These are phyloP conservation scores for Debaryomyces hansenii DNA, from an alignment of 805 yeast species.

Conservation along the genomic window DNA sequence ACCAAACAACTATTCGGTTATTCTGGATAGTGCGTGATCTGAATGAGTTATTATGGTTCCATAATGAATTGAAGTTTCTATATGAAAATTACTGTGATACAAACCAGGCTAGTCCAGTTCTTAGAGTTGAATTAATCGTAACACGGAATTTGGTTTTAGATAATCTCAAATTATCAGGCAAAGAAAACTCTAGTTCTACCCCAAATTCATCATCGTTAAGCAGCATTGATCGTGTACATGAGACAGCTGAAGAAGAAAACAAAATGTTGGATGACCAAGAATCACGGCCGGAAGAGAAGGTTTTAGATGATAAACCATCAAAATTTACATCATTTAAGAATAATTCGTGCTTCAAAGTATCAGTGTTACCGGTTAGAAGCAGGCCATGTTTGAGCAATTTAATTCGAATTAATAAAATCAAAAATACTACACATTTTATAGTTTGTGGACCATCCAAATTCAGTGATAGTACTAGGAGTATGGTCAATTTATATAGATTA, in stretches of 20 bases:
- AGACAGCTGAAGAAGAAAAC: too few species aligned
- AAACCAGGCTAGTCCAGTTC: too few species aligned
- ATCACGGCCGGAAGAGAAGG: too few species aligned
- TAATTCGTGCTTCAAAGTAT: neutral
- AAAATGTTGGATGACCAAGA: too few species aligned
- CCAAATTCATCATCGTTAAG: too few species aligned
- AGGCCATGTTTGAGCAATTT: conserved; percentile 2
- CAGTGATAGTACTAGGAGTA: neutral
- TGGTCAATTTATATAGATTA: conserved; percentile 2
- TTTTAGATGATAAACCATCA: neutral
- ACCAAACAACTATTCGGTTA: neutral
- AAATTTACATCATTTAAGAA: neutral
- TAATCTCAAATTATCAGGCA: too few species aligned
- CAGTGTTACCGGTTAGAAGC: neutral
- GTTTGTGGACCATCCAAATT: conserved; percentile 2
- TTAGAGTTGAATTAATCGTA: too few species aligned
- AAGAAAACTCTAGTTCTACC: too few species aligned
- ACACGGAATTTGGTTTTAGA: too few species aligned
- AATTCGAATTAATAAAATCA: neutral
- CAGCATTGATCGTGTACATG: too few species aligned
- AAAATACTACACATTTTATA: neutral
- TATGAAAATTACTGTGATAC: neutral
- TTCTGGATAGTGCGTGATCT: conserved; percentile 2
- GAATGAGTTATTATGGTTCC: conserved; percentile 1
- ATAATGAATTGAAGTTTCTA: conserved; percentile 1